Conservation (phyloP, 23 red algal species). For the Gracilaria caudata region DNA sequence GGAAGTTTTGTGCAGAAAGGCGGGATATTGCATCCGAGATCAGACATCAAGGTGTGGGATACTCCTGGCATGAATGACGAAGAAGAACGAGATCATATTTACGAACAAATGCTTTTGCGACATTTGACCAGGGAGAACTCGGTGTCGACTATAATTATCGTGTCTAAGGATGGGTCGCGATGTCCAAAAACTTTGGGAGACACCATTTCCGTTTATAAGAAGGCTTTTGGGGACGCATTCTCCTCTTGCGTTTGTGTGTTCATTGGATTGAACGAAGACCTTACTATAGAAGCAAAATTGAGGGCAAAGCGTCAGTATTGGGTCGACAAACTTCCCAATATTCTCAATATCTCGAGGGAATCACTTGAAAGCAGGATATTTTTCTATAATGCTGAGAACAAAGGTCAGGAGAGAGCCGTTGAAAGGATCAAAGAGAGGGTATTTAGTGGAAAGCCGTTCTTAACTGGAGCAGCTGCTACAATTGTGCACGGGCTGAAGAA, state of each 20-base stretch:
- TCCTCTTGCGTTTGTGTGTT: neutral
- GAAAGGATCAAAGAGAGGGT: neutral
- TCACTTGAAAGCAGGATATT: neutral
- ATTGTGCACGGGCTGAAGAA: neutral
- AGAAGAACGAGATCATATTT: neutral
- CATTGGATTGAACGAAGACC: neutral
- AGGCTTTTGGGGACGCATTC: neutral
- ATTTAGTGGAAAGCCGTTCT: neutral
- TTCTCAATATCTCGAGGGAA: neutral
- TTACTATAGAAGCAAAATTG: neutral
- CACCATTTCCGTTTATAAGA: neutral
- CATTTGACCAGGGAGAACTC: neutral
- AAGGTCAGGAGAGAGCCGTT: neutral
- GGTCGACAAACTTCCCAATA: neutral
- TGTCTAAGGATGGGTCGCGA: neutral
- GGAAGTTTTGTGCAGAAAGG: neutral
- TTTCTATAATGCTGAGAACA: neutral
- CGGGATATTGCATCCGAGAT: neutral
- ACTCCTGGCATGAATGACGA: neutral
- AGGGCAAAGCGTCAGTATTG: neutral
- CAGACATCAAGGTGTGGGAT: neutral
- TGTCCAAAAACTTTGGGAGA: neutral
- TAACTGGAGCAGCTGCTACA: neutral
- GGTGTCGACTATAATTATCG: neutral
- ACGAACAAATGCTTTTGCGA: neutral